A percentile compares a stretch with the other conserved stretches of the same genome.
These are phyloP conservation scores for Candida ortonii DNA, from an alignment of 805 yeast genomes.

Conservation along the genomic window DNA sequence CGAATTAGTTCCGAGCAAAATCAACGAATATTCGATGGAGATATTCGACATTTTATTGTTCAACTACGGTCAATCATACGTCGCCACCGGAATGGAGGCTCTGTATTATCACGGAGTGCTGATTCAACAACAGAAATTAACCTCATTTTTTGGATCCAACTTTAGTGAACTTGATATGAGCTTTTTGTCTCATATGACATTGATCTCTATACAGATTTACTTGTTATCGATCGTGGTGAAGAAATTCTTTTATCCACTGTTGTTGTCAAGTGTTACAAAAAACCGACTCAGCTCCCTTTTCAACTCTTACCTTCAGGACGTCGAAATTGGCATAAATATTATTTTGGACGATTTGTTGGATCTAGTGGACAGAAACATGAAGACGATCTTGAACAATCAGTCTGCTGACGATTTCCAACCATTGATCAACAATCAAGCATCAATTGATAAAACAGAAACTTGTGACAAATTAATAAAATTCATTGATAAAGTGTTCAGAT, in stretches of 20 bases:
- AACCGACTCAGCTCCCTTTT: slow-evolving; percentile 19
- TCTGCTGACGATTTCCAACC: slow-evolving; percentile 56
- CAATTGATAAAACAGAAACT: slow-evolving; percentile 60
- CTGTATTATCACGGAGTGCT: slow-evolving; percentile 42
- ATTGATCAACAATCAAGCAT: slow-evolving; percentile 29
- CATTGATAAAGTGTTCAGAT: slow-evolving; percentile 34
- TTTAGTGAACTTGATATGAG: slow-evolving; percentile 17
- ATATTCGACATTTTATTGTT: slow-evolving; percentile 63
- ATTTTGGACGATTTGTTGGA: slow-evolving; percentile 59
- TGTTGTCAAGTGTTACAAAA: slow-evolving; percentile 30
- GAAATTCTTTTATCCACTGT: slow-evolving; percentile 72
- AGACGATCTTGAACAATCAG: slow-evolving; percentile 57
- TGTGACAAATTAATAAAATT: slow-evolving; percentile 62
- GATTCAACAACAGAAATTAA: slow-evolving; percentile 26
- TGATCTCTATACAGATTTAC: slow-evolving; percentile 38
- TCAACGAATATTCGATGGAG: slow-evolving; percentile 61
- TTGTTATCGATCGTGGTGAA: slow-evolving; percentile 71
- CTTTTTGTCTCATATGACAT: slow-evolving; percentile 24
- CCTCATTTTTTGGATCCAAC: slow-evolving; percentile 27
- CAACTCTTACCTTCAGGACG: slow-evolving; percentile 28
- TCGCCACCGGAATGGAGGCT: slow-evolving; percentile 72
- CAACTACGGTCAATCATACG: slow-evolving; percentile 70
- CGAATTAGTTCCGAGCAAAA: slow-evolving; percentile 64
- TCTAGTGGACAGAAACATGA: slow-evolving; percentile 49
- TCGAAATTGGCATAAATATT: slow-evolving; percentile 62